phyloP scores from a whole-genome alignment of 2,329 filamentous ascomycete genomes.

The Curvularia sp. region DNA sequence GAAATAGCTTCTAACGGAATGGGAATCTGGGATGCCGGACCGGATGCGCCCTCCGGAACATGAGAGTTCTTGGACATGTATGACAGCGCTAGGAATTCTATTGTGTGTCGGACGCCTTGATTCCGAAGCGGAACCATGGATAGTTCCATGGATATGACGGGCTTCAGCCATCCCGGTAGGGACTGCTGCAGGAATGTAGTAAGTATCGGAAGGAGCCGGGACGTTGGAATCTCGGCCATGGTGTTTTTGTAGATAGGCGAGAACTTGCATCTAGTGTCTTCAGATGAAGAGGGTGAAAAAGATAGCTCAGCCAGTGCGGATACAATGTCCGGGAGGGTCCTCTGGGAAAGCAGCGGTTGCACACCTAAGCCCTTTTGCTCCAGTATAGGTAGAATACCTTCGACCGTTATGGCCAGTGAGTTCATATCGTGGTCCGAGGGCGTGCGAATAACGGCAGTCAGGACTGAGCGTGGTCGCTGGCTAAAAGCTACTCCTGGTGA shows the following conservation, averaged over 20 bases:
- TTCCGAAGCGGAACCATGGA: conserved; percentile 67
- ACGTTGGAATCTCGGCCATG: conserved; percentile 53
- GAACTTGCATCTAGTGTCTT: conserved; percentile 22
- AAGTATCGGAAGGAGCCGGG: conserved; percentile 66
- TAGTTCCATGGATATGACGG: conserved; percentile 64
- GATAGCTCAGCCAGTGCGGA: conserved; percentile 47
- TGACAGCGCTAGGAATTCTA: conserved; percentile 75
- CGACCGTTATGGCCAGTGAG: conserved; percentile 25
- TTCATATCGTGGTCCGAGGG: conserved; percentile 19
- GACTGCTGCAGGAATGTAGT: conserved; percentile 70
- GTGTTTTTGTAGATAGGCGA: conserved; percentile 27
- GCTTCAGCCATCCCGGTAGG: conserved; percentile 67
- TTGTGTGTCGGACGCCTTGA: conserved; percentile 70
- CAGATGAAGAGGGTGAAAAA: conserved; percentile 36
- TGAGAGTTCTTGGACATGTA: conserved; percentile 62
- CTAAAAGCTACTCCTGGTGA: conserved; percentile 44
- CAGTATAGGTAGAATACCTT: conserved; percentile 34
- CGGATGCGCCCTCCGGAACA: conserved; percentile 42
- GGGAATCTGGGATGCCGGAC: conserved; percentile 56
- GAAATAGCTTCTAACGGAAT: conserved; percentile 74
- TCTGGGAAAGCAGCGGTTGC: conserved; percentile 48
- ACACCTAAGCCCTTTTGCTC: conserved; percentile 41
- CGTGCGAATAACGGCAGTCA: conserved; percentile 27
- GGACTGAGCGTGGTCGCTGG: conserved; percentile 46
- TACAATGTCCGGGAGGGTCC: conserved; percentile 46